Evolutionary conservation across 352 stramenopile species (phyloP).

Genomic region (Phytophthora podocarpi): DNA sequence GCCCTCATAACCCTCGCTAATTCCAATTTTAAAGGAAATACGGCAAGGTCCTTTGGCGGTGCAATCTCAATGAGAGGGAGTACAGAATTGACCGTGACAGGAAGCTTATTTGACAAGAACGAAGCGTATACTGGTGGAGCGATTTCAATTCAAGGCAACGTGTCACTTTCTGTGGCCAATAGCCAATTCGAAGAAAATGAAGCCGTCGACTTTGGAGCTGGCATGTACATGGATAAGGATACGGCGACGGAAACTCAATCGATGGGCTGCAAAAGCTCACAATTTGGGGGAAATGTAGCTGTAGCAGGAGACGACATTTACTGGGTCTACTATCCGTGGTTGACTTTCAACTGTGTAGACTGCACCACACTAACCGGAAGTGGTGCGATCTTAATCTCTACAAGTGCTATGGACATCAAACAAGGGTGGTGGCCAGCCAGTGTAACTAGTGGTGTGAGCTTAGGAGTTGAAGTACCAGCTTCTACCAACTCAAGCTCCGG

Average conservation of each 20-base stretch:
- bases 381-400: slow-evolving; percentile 22
- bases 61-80: slow-evolving; percentile 40
- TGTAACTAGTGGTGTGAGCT: slow-evolving; percentile 68
- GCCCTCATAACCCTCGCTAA: slow-evolving; percentile 27
- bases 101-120: slow-evolving; percentile 38
- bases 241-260: slow-evolving; percentile 4
- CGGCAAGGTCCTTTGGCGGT: slow-evolving; percentile 50
- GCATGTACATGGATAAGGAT: slow-evolving; percentile 54
- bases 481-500: slow-evolving; percentile 5
- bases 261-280: slow-evolving; percentile 9
- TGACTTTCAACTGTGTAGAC: slow-evolving; percentile 39
- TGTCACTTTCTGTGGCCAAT: slow-evolving; percentile 24
- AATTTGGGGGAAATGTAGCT: slow-evolving; percentile 48
- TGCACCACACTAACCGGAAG: slow-evolving; percentile 27
- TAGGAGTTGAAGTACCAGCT: slow-evolving; percentile 32
- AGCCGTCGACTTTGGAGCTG: slow-evolving; percentile 58
- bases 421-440: slow-evolving; percentile 59
- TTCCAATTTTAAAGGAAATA: slow-evolving; percentile 29
- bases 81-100: slow-evolving; percentile 19
- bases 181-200: slow-evolving; percentile 46
- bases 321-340: slow-evolving; percentile 59
- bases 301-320: slow-evolving; percentile 54
- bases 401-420: slow-evolving; percentile 47
- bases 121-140: slow-evolving; percentile 54
- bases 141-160: slow-evolving; percentile 47